phyloP scores from a whole-genome alignment of 768 basidiomycete genomes.

The Tulasnella sp. region DNA sequence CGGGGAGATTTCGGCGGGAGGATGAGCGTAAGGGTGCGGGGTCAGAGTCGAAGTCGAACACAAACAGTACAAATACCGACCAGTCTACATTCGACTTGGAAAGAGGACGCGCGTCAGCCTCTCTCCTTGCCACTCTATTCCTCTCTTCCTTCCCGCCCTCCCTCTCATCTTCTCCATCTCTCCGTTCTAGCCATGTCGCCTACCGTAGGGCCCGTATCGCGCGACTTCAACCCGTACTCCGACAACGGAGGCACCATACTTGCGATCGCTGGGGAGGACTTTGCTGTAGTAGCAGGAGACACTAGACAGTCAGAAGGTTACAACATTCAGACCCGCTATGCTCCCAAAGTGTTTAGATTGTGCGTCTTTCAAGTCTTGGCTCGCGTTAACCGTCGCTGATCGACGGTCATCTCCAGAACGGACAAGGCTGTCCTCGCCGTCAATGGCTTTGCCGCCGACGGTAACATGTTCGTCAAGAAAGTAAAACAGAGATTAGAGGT shows the following conservation, averaged over 20 bases:
- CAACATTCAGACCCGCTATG: conserved; percentile 94
- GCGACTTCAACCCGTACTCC: conserved; percentile 76
- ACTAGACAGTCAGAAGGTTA: conserved; percentile 97
- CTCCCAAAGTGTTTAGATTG: conserved; percentile 91
- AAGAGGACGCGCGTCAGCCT: conserved; percentile 21
- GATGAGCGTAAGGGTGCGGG: neutral
- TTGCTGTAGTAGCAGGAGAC: conserved; percentile 91
- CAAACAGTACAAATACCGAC: conserved; percentile 12
- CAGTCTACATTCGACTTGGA: conserved; percentile 13
- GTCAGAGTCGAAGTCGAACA: conserved; percentile 8
- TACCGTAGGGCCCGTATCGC: conserved; percentile 4
- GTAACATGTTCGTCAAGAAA: conserved; percentile 95
- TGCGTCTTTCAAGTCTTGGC: conserved; percentile 37
- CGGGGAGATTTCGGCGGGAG: neutral
- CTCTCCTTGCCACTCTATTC: neutral
- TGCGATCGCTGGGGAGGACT: conserved; percentile 88
- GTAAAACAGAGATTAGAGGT: conserved; percentile 95
- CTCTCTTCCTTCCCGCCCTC: conserved; percentile 12
- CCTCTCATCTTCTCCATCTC: neutral
- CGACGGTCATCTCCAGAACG: conserved; percentile 46
- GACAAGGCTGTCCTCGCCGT: conserved; percentile 90
- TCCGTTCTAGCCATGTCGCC: conserved; percentile 11
- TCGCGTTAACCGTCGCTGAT: conserved; percentile 5
- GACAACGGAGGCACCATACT: conserved; percentile 96
- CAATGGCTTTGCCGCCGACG: conserved; percentile 96